Base-by-base conservation (phyloP, 2,329 filamentous ascomycete genomes). In the Ophiostoma novo-ulmi region DNA sequence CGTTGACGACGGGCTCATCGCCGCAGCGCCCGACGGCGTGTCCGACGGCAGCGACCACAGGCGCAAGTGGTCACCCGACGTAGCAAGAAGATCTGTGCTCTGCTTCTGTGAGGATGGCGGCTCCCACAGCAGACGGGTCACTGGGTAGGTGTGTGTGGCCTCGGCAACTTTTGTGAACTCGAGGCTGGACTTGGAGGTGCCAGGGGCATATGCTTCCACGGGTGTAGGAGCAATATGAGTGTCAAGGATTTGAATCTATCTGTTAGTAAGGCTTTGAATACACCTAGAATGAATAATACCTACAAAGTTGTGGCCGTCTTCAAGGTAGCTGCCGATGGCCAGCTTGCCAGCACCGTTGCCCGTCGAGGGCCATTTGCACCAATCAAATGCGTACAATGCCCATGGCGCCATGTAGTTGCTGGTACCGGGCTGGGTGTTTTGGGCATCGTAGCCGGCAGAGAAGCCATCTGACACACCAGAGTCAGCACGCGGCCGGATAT, bases 221-320 rank as follows among this genome's bases (percentile, higher is more conserved):
- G 89, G 86, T 71, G 94, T 89, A 22, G 88, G 89, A 7, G 86
- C 83, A 75, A 94, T 86, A 74, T 96, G 91, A 63, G 92, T 93
- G 80, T 97, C 94, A 73, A 98, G 86, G 74, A 99, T 97, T 91
- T 98, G 95, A 74, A 98, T 98, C 93, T 97, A 71, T 64, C 26
- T 10, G 41, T 68, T 13, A 68, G 65, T 11, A 22, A 2, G 13
- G 20, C 8, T 13, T 14, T 8, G 6, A 0, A 39, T 3, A 26
- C 35, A 26, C 8, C 4, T 61, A 13, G 26, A 41, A 39, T 13
- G 35, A 3, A 35, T 52, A 4, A 39, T 36, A 66, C 48, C 7
- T 83, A 97, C 93, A 83, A 96, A 99, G 79, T 99, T 99, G 82
- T 99, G 95, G 6, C 94, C 94, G 80, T 99, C 95, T 81, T 99